Evolutionary conservation across 495 filamentous ascomycete genomes (phyloP).

Genomic region (Trichoderma virens): DNA sequence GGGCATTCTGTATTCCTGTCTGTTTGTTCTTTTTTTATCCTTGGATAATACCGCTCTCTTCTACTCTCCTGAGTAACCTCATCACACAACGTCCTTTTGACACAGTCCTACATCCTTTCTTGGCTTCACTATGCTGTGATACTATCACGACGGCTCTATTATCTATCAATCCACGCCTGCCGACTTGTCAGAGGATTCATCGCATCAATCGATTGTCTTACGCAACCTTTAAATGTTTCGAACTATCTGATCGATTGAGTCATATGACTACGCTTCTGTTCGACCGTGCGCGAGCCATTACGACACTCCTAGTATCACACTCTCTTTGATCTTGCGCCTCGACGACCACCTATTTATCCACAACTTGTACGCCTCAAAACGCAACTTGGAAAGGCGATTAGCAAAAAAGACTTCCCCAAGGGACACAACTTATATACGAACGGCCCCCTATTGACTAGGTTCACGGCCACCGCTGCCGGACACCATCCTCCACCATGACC

Average conservation of each 20-base stretch:
- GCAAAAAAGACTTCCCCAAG: neutral
- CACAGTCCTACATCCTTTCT: neutral
- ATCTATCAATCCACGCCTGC: neutral
- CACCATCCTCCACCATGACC: constrained; percentile 13
- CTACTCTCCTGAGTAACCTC: neutral
- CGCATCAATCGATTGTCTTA: neutral
- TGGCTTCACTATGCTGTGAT: neutral
- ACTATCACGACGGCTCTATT: neutral
- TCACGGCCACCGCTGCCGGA: neutral
- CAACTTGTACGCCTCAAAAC: neutral
- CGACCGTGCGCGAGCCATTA: neutral
- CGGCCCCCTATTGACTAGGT: neutral
- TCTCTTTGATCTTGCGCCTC: neutral
- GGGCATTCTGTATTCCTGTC: neutral
- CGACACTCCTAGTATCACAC: neutral
- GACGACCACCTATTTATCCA: neutral
- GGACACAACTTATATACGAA: neutral
- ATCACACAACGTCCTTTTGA: neutral
- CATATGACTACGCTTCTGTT: neutral
- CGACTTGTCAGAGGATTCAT: neutral
- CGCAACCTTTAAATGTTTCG: neutral
- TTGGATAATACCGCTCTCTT: neutral
- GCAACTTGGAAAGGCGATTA: neutral
- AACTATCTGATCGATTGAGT: neutral
- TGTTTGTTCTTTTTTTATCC: neutral